phyloP scores from a whole-genome alignment of 1,284 basidiomycete species.

The Mrakiaceae sp. region DNA sequence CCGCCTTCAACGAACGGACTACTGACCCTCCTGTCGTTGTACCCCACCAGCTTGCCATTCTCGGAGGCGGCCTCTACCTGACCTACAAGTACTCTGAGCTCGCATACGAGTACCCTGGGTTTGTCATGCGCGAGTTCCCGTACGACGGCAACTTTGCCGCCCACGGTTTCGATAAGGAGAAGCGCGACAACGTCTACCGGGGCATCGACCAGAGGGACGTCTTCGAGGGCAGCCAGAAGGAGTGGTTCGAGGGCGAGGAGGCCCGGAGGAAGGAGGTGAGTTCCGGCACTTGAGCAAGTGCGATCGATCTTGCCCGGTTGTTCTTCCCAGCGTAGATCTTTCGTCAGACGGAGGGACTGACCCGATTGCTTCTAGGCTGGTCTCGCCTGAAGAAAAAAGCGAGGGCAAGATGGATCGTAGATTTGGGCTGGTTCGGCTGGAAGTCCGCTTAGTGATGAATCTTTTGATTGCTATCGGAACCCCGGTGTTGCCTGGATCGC shows the following conservation, averaged over 20 bases:
- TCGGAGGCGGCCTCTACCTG: not conserved
- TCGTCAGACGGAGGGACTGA: too few species aligned
- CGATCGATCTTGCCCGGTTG: too few species aligned
- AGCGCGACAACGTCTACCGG: constrained; percentile 1
- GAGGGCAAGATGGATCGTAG: too few species aligned
- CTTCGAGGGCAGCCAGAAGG: constrained; percentile 11
- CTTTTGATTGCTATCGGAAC: too few species aligned
- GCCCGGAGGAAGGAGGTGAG: not conserved
- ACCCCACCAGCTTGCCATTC: not conserved
- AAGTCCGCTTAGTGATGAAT: too few species aligned
- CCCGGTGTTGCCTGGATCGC: too few species aligned
- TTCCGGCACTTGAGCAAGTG: too few species aligned
- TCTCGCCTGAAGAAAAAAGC: too few species aligned
- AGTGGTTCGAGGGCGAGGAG: constrained; percentile 4
- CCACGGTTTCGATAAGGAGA: not conserved
- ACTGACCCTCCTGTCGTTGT: not conserved
- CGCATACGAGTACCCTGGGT: not conserved
- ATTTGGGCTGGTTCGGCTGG: too few species aligned
- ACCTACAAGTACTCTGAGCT: not conserved
- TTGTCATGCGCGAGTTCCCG: too few species aligned
- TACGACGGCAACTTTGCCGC: constrained; percentile 10
- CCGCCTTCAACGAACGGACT: not conserved
- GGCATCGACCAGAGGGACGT: constrained; percentile 5
- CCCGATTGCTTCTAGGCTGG: too few species aligned
- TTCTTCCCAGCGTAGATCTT: too few species aligned